phyloP scores from a whole-genome alignment of 352 stramenopile genomes.

The Phytophthora cajani region DNA sequence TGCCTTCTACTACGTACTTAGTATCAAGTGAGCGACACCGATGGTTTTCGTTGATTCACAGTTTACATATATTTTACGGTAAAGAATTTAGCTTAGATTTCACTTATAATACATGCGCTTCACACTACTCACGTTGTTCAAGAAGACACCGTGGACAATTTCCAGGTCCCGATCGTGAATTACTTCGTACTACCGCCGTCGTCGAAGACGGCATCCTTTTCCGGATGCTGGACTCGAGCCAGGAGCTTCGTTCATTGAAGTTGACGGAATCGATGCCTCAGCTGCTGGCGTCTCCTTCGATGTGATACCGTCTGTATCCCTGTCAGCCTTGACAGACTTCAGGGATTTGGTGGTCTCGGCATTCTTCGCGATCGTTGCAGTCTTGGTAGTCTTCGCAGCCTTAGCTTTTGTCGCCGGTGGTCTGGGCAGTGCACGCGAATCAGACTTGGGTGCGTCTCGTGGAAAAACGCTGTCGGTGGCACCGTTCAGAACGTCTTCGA shows the following conservation, averaged over 20 bases:
- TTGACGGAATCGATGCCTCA: not conserved
- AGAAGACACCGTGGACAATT: not conserved
- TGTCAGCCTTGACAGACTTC: not conserved
- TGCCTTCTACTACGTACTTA: too few relatives aligned
- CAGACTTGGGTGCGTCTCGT: not conserved
- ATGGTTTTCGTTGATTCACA: too few relatives aligned
- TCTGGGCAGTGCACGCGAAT: not conserved
- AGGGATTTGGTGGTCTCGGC: not conserved
- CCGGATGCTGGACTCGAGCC: too few relatives aligned
- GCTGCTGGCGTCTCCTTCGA: constrained; percentile 1
- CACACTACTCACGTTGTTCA: too few relatives aligned
- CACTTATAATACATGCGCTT: too few relatives aligned
- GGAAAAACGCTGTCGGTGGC: constrained; percentile 13
- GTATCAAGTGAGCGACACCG: too few relatives aligned
- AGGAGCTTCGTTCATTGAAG: too few relatives aligned
- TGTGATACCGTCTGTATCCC: too few relatives aligned
- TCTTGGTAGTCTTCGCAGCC: not conserved
- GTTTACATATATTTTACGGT: too few relatives aligned
- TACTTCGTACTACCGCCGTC: not conserved
- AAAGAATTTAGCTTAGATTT: too few relatives aligned
- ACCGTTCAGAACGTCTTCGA: constrained; percentile 51
- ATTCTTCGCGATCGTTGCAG: not conserved
- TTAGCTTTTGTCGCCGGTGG: not conserved
- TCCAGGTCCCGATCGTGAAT: not conserved
- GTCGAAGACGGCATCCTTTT: constrained; percentile 11